Base-by-base conservation (phyloP, 306 rosid species). In the Lithocarpus polystachyus region DNA sequence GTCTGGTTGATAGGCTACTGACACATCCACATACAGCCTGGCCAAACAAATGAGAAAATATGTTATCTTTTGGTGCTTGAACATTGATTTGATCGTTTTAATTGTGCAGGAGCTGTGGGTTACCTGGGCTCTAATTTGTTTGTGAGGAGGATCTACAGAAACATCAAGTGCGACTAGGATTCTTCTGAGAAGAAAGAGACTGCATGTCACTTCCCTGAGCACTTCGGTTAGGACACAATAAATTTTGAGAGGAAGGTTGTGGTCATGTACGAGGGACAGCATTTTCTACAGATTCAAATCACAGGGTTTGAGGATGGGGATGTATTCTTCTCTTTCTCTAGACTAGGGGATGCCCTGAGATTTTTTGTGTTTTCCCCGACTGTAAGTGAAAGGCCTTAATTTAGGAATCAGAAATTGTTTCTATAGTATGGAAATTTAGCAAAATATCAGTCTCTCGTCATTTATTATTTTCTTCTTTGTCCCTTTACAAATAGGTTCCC, bases 131-230 rank as follows among this genome's bases (percentile, higher is more conserved):
- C 99, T 1, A 91, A 92, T 82, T 89, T 94, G 88, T 94, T 94
- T 73, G 99, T 94, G 87, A 91, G 99, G 89, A 94, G 95, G 92
- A 94, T 94, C 90, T 94, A 94, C 90, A 90, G 97, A 84, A 94
- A 94, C 89, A 94, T 94, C 89, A 94, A 94, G 86, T 94, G 99
- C 40, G 99, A 96, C 87, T 96, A 91, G 87, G 88, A 83, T 68
- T 68, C 79, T 74, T 77, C 56, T 3, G 73, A 29, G 70, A 54
- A 83, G 75, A 80, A 53, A 57, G 55, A 81, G 84, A 83, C 85
- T 89, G 64, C 85, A 83, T 56, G 61, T 84, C 84, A 84, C 85
- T 85, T 94, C 83, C 84, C 65, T 24, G 68, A 51, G 64, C 73
- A 28, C 77, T 71, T 79, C 65, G 79, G 80, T 78, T 75, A 64